These are phyloP conservation scores for Dactylis glomerata DNA, from an alignment of 176 grass and related monocot genomes.

Conservation along the genomic window DNA sequence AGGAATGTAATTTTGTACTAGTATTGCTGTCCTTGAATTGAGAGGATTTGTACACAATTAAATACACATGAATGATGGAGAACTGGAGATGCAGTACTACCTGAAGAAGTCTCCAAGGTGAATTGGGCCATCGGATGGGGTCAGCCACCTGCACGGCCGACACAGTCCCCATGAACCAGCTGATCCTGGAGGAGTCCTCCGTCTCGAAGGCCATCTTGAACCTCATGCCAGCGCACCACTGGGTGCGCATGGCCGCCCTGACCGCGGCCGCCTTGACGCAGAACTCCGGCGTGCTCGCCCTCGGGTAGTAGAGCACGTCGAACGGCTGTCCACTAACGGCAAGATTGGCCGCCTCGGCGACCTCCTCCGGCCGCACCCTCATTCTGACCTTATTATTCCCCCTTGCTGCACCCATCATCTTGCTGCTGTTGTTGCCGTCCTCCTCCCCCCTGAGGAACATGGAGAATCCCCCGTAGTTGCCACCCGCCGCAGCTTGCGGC, in stretches of 20 bases:
- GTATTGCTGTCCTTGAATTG: conserved; percentile 18
- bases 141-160: conserved; percentile 79
- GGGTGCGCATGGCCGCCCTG: conserved; percentile 59
- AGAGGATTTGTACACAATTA: neutral
- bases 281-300: conserved; percentile 86
- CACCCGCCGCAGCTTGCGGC: neutral
- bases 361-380: conserved; percentile 66
- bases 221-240: conserved; percentile 80
- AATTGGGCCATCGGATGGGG: conserved; percentile 75
- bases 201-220: conserved; percentile 99
- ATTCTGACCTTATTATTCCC: conserved; percentile 34
- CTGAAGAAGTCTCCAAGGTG: conserved; percentile 94
- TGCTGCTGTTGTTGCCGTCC: conserved; percentile 12
- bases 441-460: conserved; percentile 69
- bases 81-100: conserved; percentile 22
- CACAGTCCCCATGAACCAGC: conserved; percentile 96
- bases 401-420: conserved; percentile 36
- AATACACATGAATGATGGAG: neutral
- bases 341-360: conserved; percentile 62
- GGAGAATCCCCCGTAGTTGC: conserved; percentile 53
- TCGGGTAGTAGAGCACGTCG: conserved; percentile 81
- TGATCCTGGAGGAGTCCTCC: conserved; percentile 88
- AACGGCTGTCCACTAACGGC: conserved; percentile 60
- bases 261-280: conserved; percentile 61
- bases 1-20: neutral